Percentiles rank a stretch among this genome's conserved stretches.
Evolutionary conservation across 768 basidiomycete genomes (phyloP).

Genomic region (Suillus clintonianus): DNA sequence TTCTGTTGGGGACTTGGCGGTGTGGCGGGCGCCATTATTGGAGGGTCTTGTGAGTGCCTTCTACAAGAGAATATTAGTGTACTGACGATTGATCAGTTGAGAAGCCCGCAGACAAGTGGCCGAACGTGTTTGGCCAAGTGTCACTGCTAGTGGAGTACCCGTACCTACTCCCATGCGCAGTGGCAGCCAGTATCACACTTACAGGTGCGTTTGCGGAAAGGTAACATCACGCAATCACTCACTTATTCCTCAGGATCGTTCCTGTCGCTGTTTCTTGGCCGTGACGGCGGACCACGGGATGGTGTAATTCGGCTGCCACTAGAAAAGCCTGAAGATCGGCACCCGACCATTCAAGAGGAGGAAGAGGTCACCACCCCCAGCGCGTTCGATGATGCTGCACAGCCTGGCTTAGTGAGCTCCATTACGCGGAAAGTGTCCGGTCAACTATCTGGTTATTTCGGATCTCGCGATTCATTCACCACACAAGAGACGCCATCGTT

Average conservation of each 20-base stretch:
- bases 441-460: slow-evolving; percentile 61
- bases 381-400: slow-evolving; percentile 44
- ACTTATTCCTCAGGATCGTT: slow-evolving; percentile 62
- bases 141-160: slow-evolving; percentile 79
- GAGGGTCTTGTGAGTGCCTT: slow-evolving; percentile 68
- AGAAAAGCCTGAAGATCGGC: slow-evolving; percentile 61
- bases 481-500: slow-evolving; percentile 33
- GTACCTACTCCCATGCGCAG: slow-evolving; percentile 83
- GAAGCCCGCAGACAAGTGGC: slow-evolving; percentile 86
- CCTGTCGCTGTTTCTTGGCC: slow-evolving; percentile 85
- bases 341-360: slow-evolving; percentile 69
- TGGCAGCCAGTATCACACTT: slow-evolving; percentile 78
- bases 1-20: slow-evolving; percentile 98
- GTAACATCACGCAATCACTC: neutral
- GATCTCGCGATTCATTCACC: slow-evolving; percentile 48
- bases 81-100: slow-evolving; percentile 56
- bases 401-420: slow-evolving; percentile 36
- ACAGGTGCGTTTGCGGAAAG: slow-evolving; percentile 47
- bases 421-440: slow-evolving; percentile 53
- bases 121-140: slow-evolving; percentile 63
- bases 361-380: slow-evolving; percentile 51
- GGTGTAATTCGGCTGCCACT: slow-evolving; percentile 80
- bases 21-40: slow-evolving; percentile 85
- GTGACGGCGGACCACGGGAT: slow-evolving; percentile 87
- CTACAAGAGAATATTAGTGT: neutral